Percentiles rank a stretch among this genome's conserved stretches.
Evolutionary conservation across 805 yeast genomes (phyloP).

Genomic region (Lipomyces kockii): DNA sequence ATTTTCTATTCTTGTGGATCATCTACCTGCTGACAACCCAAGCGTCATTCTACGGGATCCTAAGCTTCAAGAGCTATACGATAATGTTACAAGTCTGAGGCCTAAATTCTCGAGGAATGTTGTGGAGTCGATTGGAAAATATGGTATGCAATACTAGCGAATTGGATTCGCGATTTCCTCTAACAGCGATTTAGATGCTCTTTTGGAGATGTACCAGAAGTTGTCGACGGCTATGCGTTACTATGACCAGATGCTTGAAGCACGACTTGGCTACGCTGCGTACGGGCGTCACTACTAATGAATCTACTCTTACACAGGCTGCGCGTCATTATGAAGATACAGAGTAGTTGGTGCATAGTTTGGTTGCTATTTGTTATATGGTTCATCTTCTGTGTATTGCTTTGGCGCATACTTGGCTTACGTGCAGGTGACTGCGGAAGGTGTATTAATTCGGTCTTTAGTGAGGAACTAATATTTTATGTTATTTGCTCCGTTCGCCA

Average conservation of each 20-base stretch:
- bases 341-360: background rate
- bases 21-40: constrained; percentile 53
- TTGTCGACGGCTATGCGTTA: constrained; percentile 72
- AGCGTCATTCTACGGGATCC: constrained; percentile 53
- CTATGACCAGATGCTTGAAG: constrained; percentile 77
- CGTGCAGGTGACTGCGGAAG: background rate
- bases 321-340: background rate
- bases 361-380: background rate
- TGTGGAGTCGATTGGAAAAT: constrained; percentile 60
- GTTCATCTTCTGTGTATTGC: background rate
- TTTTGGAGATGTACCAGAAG: constrained; percentile 76
- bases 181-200: constrained; percentile 45
- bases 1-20: constrained; percentile 69
- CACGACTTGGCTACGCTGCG: constrained; percentile 29
- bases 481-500: too few species aligned
- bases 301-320: background rate
- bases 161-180: constrained; percentile 4
- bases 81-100: constrained; percentile 61
- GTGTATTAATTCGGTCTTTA: background rate
- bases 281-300: constrained; percentile 1
- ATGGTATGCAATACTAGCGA: constrained; percentile 47
- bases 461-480: background rate
- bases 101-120: constrained; percentile 71
- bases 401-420: background rate
- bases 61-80: constrained; percentile 61